These are phyloP conservation scores for Populus tremula DNA, from an alignment of 345 rosid genomes.

Conservation along the genomic window DNA sequence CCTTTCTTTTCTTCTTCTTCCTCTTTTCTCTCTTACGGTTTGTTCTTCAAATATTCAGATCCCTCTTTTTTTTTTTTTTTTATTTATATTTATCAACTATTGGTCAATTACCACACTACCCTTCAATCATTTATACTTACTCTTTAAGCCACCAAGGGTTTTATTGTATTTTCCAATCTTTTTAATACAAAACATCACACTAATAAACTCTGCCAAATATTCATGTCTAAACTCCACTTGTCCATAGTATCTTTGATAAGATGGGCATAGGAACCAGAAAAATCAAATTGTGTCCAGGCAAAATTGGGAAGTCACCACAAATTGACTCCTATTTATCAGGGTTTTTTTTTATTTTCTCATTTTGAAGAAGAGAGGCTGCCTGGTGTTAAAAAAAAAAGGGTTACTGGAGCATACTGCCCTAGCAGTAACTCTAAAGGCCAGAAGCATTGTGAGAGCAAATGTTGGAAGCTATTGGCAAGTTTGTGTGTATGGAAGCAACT, in stretches of 20 bases:
- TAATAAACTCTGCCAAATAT: background rate
- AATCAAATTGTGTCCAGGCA: background rate
- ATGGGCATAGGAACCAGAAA: background rate
- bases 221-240: background rate
- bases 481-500: background rate
- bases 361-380: slow-evolving; percentile 2
- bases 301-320: background rate
- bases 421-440: background rate
- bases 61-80: too few species aligned
- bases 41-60: too few species aligned
- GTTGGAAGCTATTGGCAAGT: background rate
- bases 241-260: background rate
- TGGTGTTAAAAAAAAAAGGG: background rate
- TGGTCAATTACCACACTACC: too few species aligned
- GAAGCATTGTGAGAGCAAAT: slow-evolving; percentile 4
- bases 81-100: too few species aligned
- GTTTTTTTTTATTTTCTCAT: too few species aligned
- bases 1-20: too few species aligned
- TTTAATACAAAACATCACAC: too few species aligned
- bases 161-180: too few species aligned
- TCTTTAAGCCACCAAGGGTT: too few species aligned
- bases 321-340: background rate
- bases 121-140: too few species aligned
- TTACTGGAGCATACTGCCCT: background rate
- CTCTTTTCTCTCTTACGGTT: too few species aligned